A percentile compares a stretch with the other conserved stretches of the same genome.
Conservation (phyloP, 768 basidiomycete species). For the Suillus occidentalis region DNA sequence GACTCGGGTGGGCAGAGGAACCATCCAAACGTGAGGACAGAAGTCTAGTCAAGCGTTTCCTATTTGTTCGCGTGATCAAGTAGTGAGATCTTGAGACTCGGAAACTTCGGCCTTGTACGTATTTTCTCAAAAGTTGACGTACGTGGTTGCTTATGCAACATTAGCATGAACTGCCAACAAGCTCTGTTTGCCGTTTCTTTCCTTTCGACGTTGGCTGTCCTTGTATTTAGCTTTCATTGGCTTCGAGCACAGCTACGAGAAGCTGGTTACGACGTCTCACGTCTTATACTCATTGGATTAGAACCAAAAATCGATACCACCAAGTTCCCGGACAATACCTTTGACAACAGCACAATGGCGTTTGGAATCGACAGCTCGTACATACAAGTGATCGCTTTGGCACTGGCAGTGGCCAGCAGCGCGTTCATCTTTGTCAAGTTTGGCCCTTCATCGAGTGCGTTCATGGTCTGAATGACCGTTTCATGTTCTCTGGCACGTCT, state of each 20-base stretch:
- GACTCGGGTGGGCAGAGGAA: neutral
- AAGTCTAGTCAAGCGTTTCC: neutral
- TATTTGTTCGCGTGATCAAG: neutral
- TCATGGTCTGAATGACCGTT: constrained; percentile 12
- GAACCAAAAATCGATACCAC: constrained; percentile 27
- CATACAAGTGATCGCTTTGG: constrained; percentile 51
- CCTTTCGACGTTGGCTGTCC: constrained; percentile 43
- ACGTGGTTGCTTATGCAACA: neutral
- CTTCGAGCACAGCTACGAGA: constrained; percentile 44
- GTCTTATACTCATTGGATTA: constrained; percentile 65
- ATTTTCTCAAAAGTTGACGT: neutral
- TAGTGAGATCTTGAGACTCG: neutral
- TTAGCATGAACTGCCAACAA: constrained; percentile 48
- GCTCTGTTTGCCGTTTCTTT: constrained; percentile 56
- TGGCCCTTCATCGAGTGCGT: constrained; percentile 40
- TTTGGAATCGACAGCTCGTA: constrained; percentile 14
- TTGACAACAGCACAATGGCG: constrained; percentile 19
- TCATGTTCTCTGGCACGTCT: neutral
- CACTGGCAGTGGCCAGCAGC: constrained; percentile 48
- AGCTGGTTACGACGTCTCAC: constrained; percentile 57
- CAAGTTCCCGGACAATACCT: neutral
- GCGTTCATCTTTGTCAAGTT: constrained; percentile 57
- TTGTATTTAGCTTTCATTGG: constrained; percentile 45
- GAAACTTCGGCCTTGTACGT: neutral
- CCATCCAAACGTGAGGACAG: neutral